Percentiles rank a stretch among this genome's conserved stretches.
phyloP scores from a whole-genome alignment of 176 grass and related monocot genomes.

The Carex littledalei region DNA sequence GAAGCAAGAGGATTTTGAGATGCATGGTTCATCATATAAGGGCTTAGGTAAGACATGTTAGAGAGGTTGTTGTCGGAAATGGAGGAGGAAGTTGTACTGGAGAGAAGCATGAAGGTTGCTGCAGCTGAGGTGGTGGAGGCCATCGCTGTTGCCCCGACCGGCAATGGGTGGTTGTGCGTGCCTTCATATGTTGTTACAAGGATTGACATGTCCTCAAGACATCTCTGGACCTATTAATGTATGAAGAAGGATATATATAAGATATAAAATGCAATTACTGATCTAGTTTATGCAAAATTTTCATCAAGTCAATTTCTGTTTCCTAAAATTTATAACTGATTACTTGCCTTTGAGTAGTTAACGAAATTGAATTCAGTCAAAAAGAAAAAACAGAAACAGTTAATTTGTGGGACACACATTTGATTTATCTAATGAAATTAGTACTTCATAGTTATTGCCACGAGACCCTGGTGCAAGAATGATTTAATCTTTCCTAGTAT shows the following conservation, averaged over 20 bases:
- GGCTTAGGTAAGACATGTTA: conserved; percentile 50
- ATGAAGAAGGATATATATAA: not conserved
- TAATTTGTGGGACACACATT: not conserved
- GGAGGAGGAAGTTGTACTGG: conserved; percentile 46
- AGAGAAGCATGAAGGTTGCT: conserved; percentile 68
- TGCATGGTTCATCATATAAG: conserved; percentile 48
- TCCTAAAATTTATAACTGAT: not conserved
- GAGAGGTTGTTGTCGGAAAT: conserved; percentile 33
- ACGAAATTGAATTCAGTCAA: not conserved
- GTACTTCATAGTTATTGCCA: not conserved
- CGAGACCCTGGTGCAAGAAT: not conserved
- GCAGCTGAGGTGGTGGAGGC: conserved; percentile 64
- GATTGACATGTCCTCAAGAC: conserved; percentile 92
- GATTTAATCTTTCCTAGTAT: not conserved
- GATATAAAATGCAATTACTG: not conserved
- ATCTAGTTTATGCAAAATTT: not conserved
- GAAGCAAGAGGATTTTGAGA: conserved; percentile 18
- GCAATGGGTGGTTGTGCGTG: conserved; percentile 95
- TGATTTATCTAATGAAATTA: not conserved
- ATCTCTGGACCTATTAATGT: conserved; percentile 68
- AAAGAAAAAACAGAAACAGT: not conserved
- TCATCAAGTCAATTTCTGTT: not conserved
- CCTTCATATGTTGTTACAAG: conserved; percentile 97
- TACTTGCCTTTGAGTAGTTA: not conserved
- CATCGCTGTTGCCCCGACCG: conserved; percentile 89